These are phyloP conservation scores for Fraxinus dipetala DNA, from an alignment of 305 asterid species.

Conservation along the genomic window DNA sequence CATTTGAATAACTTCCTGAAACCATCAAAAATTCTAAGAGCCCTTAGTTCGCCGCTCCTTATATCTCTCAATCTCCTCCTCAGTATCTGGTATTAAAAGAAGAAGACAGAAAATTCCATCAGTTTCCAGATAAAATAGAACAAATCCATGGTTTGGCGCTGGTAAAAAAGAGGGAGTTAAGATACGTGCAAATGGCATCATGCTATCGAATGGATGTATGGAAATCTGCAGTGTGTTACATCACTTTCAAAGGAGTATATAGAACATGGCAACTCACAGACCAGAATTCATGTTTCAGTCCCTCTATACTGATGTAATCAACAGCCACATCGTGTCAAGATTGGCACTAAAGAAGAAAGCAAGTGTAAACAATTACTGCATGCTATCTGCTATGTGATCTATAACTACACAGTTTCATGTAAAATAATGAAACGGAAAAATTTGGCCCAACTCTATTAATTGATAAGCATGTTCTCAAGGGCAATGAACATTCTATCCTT, in stretches of 20 bases:
- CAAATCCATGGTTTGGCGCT: not conserved
- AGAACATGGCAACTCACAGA: not conserved
- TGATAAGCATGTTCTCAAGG: not conserved
- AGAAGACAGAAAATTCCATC: not conserved
- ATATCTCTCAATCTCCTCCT: conserved; percentile 83
- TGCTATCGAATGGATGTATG: not conserved
- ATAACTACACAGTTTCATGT: not conserved
- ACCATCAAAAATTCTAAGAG: conserved; percentile 66
- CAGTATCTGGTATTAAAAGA: conserved; percentile 51
- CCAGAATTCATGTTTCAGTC: not conserved
- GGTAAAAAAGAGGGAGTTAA: not conserved
- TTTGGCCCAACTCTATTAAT: not conserved
- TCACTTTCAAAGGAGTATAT: not conserved
- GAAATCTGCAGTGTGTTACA: not conserved
- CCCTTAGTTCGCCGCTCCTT: conserved; percentile 73
- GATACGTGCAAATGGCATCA: not conserved
- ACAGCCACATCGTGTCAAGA: not conserved
- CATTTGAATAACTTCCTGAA: conserved; percentile 60
- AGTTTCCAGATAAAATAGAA: not conserved
- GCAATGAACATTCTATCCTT: not conserved
- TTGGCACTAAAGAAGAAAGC: not conserved
- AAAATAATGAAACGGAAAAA: not conserved
- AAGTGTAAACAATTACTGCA: not conserved
- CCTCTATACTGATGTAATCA: not conserved
- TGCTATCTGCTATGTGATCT: not conserved